Evolutionary conservation across 2,329 filamentous ascomycete species (phyloP), one percentile per base, ranked within the genome.

Genomic region (Chrysosporium keratinophilum): DNA sequence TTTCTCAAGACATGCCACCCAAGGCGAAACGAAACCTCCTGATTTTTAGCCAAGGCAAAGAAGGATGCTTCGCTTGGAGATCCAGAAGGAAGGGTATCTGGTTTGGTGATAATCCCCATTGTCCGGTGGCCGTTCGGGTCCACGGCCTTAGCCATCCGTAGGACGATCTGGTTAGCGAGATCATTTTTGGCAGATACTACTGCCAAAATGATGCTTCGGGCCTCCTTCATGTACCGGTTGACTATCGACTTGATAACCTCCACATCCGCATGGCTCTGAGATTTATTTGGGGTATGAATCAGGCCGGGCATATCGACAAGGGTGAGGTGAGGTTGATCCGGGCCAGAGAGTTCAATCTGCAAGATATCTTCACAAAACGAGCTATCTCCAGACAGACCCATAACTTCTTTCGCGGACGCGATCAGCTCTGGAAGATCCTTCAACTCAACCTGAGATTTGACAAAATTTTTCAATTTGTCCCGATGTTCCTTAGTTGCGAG

Each of bases 101-200:
- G 77, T 58, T 84, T 84, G 0, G 81, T 84, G 0, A 84, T 68
- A 2, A 77, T 64, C 0, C 73, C 71, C 0, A 77, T 51, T 0
- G 73, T 77, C 23, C 74, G 63, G 35, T 60, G 55, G 0, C 72
- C 71, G 2, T 60, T 54, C 0, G 57, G 57, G 56, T 77, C 73
- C 14, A 60, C 55, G 12, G 66, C 60, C 33, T 64, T 59, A 0
- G 73, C 71, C 37, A 72, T 59, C 19, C 69, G 62, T 0, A 77
- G 60, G 40, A 78, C 75, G 23, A 73, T 69, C 48, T 77, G 74
- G 0, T 69, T 76, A 0, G 70, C 70, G 28, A 74, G 64, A 49
- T 78, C 74, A 1, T 71, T 66, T 35, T 71, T 72, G 10, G 71
- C 69, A 0, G 71, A 69, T 1, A 76, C 60, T 0, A 76, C 74